These are phyloP conservation scores for Pelargonium cotyledonis DNA, from an alignment of 441 rosid species.

Conservation along the genomic window DNA sequence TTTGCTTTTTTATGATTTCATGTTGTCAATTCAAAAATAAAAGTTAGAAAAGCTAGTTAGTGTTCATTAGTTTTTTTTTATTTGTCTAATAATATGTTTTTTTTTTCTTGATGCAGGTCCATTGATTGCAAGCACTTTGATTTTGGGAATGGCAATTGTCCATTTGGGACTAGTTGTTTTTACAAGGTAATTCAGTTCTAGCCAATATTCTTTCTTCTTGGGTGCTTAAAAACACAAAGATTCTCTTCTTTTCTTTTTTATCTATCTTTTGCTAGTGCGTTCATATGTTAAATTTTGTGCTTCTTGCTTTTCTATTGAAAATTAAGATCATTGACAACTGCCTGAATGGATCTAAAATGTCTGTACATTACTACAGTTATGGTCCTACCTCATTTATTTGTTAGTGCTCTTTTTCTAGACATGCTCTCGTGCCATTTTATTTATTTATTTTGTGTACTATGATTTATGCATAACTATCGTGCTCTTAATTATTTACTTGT, in stretches of 20 bases:
- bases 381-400: background rate
- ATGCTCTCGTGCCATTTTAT: background rate
- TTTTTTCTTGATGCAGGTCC: constrained; percentile 40
- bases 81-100: constrained; percentile 9
- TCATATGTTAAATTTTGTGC: background rate
- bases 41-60: background rate
- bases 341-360: background rate
- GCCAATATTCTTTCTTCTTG: background rate
- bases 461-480: background rate
- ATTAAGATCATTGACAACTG: background rate
- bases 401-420: background rate
- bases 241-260: background rate
- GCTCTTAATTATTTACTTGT: background rate
- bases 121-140: constrained; percentile 92
- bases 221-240: background rate
- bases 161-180: constrained; percentile 93
- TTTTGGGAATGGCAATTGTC: constrained; percentile 88
- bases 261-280: background rate
- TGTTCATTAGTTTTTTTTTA: background rate
- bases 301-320: background rate
- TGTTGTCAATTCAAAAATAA: background rate
- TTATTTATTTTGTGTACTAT: background rate
- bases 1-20: background rate
- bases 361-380: background rate
- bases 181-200: constrained; percentile 50